Percentiles rank a stretch among this genome's conserved stretches.
Conservation (phyloP, 1,284 basidiomycete species). For the Takashimella tepidaria region DNA sequence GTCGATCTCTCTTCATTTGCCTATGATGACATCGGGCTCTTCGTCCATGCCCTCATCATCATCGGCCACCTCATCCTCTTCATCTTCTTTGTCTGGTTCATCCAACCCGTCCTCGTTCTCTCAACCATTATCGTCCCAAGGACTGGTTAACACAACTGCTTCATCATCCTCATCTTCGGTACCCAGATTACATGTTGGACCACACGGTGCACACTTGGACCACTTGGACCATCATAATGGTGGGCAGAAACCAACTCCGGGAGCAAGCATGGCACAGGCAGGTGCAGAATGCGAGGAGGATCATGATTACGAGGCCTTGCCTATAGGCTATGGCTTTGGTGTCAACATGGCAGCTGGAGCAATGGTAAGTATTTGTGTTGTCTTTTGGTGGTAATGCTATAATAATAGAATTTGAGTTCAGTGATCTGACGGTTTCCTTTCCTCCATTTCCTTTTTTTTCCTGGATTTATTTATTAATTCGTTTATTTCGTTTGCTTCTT, state of each 20-base stretch:
- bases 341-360: slow-evolving; percentile 98
- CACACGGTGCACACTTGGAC: slow-evolving; percentile 18
- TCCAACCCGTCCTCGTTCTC: slow-evolving; percentile 1
- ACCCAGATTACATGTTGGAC: slow-evolving; percentile 20
- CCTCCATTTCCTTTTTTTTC: no score
- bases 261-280: slow-evolving; percentile 14
- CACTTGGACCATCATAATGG: slow-evolving; percentile 14
- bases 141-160: neutral
- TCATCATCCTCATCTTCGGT: neutral
- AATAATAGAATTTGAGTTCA: neutral
- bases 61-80: neutral
- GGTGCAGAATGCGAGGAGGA: slow-evolving; percentile 36
- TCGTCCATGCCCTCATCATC: neutral
- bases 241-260: slow-evolving; percentile 8
- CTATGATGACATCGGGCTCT: neutral
- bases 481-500: neutral
- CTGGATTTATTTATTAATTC: no score
- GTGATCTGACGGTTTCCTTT: neutral
- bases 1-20: neutral
- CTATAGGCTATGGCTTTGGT: slow-evolving; percentile 47
- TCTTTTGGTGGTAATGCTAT: slow-evolving; percentile 14
- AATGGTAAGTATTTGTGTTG: slow-evolving; percentile 70
- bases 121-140: neutral
- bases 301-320: slow-evolving; percentile 48
- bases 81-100: neutral